Conservation (phyloP, 2,329 filamentous ascomycete species). For the Paraphoma sp. region DNA sequence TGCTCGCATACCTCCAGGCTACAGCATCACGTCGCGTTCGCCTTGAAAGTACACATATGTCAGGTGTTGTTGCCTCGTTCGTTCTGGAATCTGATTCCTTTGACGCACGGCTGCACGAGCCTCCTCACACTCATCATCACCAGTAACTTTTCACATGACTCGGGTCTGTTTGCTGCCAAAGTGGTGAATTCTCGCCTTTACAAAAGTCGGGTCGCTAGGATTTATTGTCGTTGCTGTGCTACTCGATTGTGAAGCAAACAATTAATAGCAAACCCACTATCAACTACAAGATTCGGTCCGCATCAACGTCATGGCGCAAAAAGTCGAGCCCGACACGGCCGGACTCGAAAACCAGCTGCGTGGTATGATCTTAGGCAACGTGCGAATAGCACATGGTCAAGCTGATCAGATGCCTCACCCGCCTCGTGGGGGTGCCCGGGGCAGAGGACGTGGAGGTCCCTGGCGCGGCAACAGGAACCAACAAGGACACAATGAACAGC, state of each 20-base stretch:
- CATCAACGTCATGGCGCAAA: constrained; percentile 25
- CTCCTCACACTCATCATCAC: background rate
- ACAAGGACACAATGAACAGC: constrained; percentile 12
- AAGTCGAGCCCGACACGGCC: constrained; percentile 9
- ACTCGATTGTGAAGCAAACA: background rate
- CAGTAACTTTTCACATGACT: background rate
- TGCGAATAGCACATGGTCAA: constrained; percentile 34
- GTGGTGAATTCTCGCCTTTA: too few relatives aligned
- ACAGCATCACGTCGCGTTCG: background rate
- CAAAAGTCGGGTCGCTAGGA: too few relatives aligned
- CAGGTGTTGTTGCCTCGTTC: background rate
- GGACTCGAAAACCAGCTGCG: constrained; percentile 63
- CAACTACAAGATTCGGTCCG: background rate
- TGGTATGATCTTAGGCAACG: constrained; percentile 65
- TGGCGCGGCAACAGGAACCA: constrained; percentile 14
- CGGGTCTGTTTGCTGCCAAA: too few relatives aligned
- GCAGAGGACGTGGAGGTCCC: constrained; percentile 15
- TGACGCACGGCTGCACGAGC: background rate
- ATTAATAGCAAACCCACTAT: too few relatives aligned
- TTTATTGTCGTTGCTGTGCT: background rate
- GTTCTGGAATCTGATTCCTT: background rate
- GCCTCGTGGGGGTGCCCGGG: constrained; percentile 31
- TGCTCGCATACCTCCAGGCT: background rate
- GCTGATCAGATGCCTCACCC: constrained; percentile 21
- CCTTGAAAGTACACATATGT: background rate